Conservation (phyloP, 495 filamentous ascomycete genomes). For the Penicillium ochrochloron region DNA sequence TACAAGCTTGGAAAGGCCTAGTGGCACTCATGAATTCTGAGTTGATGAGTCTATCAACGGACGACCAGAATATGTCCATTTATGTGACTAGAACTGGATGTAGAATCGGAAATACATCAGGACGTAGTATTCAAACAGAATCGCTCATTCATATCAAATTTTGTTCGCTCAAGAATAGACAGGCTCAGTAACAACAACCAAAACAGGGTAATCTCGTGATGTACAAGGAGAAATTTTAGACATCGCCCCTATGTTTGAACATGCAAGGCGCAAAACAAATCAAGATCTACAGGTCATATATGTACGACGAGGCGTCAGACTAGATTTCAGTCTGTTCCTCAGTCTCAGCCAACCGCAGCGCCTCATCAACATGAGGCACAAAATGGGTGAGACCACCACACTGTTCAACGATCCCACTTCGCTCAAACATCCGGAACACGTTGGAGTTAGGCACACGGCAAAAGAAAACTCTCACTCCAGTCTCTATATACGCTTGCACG, state of each 20-base stretch:
- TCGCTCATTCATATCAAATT: slow-evolving; percentile 1
- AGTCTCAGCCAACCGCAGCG: slow-evolving; percentile 75
- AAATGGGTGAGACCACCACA: slow-evolving; percentile 78
- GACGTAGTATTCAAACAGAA: neutral
- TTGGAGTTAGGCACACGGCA: slow-evolving; percentile 70
- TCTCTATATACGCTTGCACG: slow-evolving; percentile 71
- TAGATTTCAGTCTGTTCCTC: slow-evolving; percentile 47
- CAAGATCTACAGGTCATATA: neutral
- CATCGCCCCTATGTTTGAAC: neutral
- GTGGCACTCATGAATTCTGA: neutral
- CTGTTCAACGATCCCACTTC: slow-evolving; percentile 81
- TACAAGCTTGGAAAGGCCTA: neutral
- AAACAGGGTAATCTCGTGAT: neutral
- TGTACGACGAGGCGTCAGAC: neutral
- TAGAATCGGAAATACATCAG: neutral
- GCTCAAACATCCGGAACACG: slow-evolving; percentile 74
- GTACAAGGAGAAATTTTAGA: neutral
- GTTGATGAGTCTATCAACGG: neutral
- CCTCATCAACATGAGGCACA: slow-evolving; percentile 81
- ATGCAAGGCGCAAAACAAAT: neutral
- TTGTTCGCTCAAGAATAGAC: slow-evolving; percentile 12
- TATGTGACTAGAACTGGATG: neutral
- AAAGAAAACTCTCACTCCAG: slow-evolving; percentile 85
- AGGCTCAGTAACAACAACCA: slow-evolving; percentile 8
- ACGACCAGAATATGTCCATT: neutral